Evolutionary conservation across 2,329 filamentous ascomycete species (phyloP), one percentile per base, ranked within the genome.

Genomic region (Rhexocercosporidium sp.): DNA sequence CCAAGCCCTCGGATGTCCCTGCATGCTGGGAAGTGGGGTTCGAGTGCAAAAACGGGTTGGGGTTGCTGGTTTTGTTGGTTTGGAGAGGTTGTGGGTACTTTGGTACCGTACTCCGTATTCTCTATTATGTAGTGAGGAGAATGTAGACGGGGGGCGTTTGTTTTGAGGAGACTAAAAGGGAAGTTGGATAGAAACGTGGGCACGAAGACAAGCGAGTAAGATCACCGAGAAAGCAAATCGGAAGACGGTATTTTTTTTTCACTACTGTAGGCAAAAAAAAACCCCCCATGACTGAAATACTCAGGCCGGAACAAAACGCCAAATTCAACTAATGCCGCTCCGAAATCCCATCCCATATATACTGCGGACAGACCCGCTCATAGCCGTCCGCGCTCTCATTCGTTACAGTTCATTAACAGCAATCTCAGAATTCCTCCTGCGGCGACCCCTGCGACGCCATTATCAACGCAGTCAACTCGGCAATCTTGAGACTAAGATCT

Each of bases 401-500:
- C 54, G 12, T 57, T 25, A 39, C 39, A 47, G 3, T 2, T 31
- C 59, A 62, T 34, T 14, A 34, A 34, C 18, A 41, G 9, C 5
- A 20, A 25, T 59, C 62, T 47, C n/a, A 47, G n/a, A 47, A 69
- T 37, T 67, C 65, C 29, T 69, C 64, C n/a, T 56, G 64, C 18
- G 46, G 1, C 83, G 84, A 69, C 8, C 71, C 76, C 72, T 87
- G 86, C 74, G 88, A 77, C 3, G 80, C 78, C 70, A 86, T 74
- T 1, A 89, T 79, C 57, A 85, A 74, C 22, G 82, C 79, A 0
- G 86, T 87, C 69, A 90, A 78, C 64, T 83, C 83, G 70, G 88
- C 86, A 72, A 90, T 87, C 80, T 88, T 89, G 56, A 77, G 77
- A 49, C 82, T 81, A 71, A 90, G 76, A 70, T 89, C 86, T 3